Base-by-base conservation (phyloP, 2,329 filamentous ascomycete species). In the Bipolaris sorokiniana region DNA sequence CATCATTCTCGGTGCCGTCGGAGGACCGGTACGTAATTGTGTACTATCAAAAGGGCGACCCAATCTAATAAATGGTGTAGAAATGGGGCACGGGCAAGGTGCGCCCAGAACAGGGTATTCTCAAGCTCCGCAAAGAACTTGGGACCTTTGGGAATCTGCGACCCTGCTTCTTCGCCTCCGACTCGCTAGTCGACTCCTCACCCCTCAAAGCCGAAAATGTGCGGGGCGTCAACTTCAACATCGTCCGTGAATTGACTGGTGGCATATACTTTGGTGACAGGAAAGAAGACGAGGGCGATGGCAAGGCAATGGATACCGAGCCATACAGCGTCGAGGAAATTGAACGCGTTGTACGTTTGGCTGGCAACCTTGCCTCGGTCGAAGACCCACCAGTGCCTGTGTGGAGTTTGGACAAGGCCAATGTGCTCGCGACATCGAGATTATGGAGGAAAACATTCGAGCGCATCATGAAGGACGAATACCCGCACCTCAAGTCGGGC, bases 261-360 rank as follows among this genome's bases (percentile, higher is more conserved):
- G 93, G 94, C 45, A 93, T 97, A 77, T 97, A 98, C 84, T 98
- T 98, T 77, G 93, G 94, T 48, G 92, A 96, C 46, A 86, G 92
- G 55, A 89, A 87, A 68, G 93, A 97, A 78, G 87, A 87, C 71
- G 89, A 90, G 49, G 91, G 90, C 56, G 87, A 87, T 61, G 91
- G 87, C 59, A 82, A 81, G 60, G 93, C 94, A 1, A 83, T 87
- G 78, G 94, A 98, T 79, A 93, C 88, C 1, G 92, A 97, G 80
- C 88, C 90, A 16, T 98, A 97, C 83, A 90, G 88, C 45, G 86
- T 90, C 38, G 76, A 83, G 50, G 95, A 98, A 83, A 89, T 98
- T 62, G 91, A 96, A 85, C 88, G 94, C 49, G 88, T 98, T 66
- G 90, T 90, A 9, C 85, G 93, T 37, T 84, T 97, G 40, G 93